Base-by-base conservation (phyloP, 331 rosid species). In the Acacia pycnantha region DNA sequence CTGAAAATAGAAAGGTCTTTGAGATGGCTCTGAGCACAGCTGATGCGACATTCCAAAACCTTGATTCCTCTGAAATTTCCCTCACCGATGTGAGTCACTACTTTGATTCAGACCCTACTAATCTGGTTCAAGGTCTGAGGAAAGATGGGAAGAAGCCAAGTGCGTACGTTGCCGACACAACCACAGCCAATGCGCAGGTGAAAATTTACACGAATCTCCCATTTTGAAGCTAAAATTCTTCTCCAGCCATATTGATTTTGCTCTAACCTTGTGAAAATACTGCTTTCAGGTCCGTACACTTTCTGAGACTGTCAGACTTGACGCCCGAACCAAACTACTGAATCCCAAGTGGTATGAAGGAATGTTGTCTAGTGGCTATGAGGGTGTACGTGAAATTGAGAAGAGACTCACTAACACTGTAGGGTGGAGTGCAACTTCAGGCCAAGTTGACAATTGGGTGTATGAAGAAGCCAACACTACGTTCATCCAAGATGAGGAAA, bases 361-460 rank as follows among this genome's bases (percentile, higher is more conserved):
- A 82, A 95, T 95, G 98, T 50, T 95, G 84, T 90, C 98, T 2
- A 89, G 85, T 5, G 99, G 99, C 21, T 95, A 93, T 1, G 99
- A 93, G 84, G 99, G 99, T 26, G 98, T 94, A 21, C 97, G 98
- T 1, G 99, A 95, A 66, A 95, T 95, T 11, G 99, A 95, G 87
- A 95, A 95, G 91, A 92, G 99, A 71, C 97, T 95, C 6, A 89
- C 98, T 0, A 93, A 93, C 79, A 93, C 98, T 10, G 98, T 95
- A 3, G 98, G 98, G 51, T 95, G 98, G 98, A 95, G 97, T 91
- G 98, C 98, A 50, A 95, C 98, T 71, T 95, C 98, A 19, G 98
- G 98, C 31, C 98, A 95, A 87, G 98, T 95, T 24, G 98, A 95
- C 87, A 95, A 93, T 89, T 95, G 98, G 96, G 98, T 95, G 56